Evolutionary conservation across 768 basidiomycete genomes (phyloP), one percentile per base, ranked within the genome.

Genomic region (Cystobasidium tubakii): DNA sequence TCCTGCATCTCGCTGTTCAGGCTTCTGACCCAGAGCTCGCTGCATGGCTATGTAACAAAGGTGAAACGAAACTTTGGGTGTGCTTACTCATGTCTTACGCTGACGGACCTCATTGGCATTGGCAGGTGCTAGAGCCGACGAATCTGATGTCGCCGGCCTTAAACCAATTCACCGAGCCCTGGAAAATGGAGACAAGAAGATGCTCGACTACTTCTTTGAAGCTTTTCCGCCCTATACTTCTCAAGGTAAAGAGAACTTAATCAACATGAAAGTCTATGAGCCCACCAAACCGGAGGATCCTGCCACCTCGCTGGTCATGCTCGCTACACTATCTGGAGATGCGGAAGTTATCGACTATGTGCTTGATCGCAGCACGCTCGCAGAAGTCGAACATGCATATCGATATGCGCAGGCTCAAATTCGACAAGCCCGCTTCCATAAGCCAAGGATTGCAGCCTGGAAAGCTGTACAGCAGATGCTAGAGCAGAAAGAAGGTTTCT

Each of bases 151-250:
- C 0, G 76, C 82, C 63, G 85, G 85, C 27, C 82, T 84, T 62
- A 88, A 89, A 1, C 85, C 88, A 1, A 87, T 89, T 81, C 89
- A 91, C 80, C 76, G 86, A 65, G 88, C 88, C 12, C 79, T 90
- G 10, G 82, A 83, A 78, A 78, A 78, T 72, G 87, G 88, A 13
- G 82, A 87, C 76, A 77, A 86, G 34, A 75, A 83, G 15, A 83
- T 89, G 74, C 80, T 88, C 73, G 81, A 84, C 50, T 83, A 87
- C 82, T 87, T 90, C 83, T 83, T 90, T 77, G 83, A 88, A 66
- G 81, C 81, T 31, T 86, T 88, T 78, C 82, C 86, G 46, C 86
- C 88, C 4, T 82, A 83, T 57, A 83, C 86, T 50, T 15, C 7
- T 23, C 13, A 46, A 50, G 42, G 29, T 67, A 29, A 43, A 23